Evolutionary conservation across 2,329 filamentous ascomycete species (phyloP).

Genomic region (Fusarium euwallaceae): DNA sequence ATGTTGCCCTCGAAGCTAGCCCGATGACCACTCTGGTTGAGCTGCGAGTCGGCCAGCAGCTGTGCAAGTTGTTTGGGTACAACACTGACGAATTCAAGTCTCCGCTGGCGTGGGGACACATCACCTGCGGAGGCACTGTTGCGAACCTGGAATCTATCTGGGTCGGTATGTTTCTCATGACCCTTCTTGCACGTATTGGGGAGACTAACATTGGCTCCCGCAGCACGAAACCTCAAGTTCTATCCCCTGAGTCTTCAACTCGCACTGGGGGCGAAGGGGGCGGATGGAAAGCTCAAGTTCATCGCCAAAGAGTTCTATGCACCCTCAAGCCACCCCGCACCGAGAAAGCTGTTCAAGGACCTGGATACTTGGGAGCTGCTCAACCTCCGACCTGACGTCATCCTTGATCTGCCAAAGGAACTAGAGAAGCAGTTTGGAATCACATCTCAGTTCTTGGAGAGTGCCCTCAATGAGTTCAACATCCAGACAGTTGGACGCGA

Average conservation of each 20-base stretch:
- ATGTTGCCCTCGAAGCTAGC: conserved; percentile 60
- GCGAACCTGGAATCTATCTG: conserved; percentile 64
- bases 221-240: conserved; percentile 62
- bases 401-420: conserved; percentile 57
- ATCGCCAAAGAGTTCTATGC: conserved; percentile 56
- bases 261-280: conserved; percentile 51
- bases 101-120: conserved; percentile 57
- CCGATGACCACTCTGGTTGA: conserved; percentile 60
- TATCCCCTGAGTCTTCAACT: conserved; percentile 57
- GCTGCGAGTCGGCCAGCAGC: conserved; percentile 58
- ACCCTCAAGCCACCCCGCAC: conserved; percentile 50
- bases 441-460: conserved; percentile 52
- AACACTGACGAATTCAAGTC: conserved; percentile 49
- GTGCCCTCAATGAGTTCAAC: conserved; percentile 39
- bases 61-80: conserved; percentile 61
- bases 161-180: conserved; percentile 44
- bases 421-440: conserved; percentile 55
- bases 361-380: conserved; percentile 59
- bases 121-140: conserved; percentile 60
- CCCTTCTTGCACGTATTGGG: background rate
- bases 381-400: conserved; percentile 55
- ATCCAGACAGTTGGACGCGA: conserved; percentile 59
- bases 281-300: conserved; percentile 51
- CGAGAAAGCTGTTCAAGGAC: conserved; percentile 53
- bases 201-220: conserved; percentile 20